Evolutionary conservation across 768 basidiomycete genomes (phyloP), one percentile per base, ranked within the genome.

Genomic region (Boletellus ananas): DNA sequence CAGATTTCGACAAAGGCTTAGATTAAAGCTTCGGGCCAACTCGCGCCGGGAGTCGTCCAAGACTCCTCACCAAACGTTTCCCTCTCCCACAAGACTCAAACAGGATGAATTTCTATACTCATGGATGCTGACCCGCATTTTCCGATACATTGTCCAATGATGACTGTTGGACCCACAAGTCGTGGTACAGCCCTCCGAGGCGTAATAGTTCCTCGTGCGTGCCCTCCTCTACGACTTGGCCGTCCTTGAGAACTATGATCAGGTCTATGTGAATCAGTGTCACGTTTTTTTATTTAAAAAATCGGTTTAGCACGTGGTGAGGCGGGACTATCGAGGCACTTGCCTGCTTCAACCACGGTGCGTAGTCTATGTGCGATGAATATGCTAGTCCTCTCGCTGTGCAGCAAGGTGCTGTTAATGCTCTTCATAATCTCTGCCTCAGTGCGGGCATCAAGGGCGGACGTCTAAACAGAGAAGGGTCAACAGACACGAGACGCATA

Each of bases 361-460:
- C 91, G 81, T 38, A 99, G 70, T 45, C 90, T 78, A 68, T 99
- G 96, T 0, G 96, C 96, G 51, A 99, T 94, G 64, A 99, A 99
- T 54, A 99, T 90, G 54, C 91, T 94, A 25, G 96, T 99, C 39
- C 94, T 80, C 4, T 80, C 75, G 57, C 87, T 85, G 55, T 87
- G 83, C 31, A 87, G 70, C 31, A 98, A 72, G 0, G 82, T 84
- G 17, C 69, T 73, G 59, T 98, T 88, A 70, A 99, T 89, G 62
- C 95, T 96, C 60, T 82, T 79, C 94, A 97, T 98, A 37, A 99
- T 73, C 65, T 96, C 94, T 3, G 84, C 79, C 65, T 99, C 96
- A 0, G 96, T 98, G 59, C 91, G 89, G 2, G 92, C 89, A 63
- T 99, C 96, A 54, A 99, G 71, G 0, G 96, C 94, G 0, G 94